Base-by-base conservation (phyloP, 2,329 filamentous ascomycete species). In the Aureobasidium sp. region DNA sequence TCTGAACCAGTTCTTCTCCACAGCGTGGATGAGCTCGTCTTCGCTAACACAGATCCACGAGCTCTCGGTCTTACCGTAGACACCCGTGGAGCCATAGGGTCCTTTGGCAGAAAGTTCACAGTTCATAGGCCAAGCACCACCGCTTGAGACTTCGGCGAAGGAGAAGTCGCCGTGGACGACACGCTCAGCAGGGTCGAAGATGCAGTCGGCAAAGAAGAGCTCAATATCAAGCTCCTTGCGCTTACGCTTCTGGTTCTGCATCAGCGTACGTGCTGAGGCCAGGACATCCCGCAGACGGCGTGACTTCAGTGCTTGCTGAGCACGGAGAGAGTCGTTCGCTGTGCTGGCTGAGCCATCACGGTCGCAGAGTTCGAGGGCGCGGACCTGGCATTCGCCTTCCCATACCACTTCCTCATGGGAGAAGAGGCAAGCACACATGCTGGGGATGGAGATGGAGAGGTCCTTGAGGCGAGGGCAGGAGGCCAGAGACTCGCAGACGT, bases 131-230 rank as follows among this genome's bases (percentile, higher is more conserved):
- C 78, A 81, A 9, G 69, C 62, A 15, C 77, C 76, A 20, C 71
- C 67, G 1, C 75, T 76, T 1, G 71, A 68, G 10, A 79, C 67
- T 64, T 78, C 73, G 1, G 77, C 74, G 15, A 78, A 67, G 27
- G 76, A 71, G 65, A 81, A 80, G 62, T 80, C 78, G 53, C 78
- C 79, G 59, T 81, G 79, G 12, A 81, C 79, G 13, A 77, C 68
- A 17, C 70, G 67, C 64, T 75, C 74, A 51, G 74, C 74, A 0
- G 78, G 78, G 63, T 80, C 77, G 68, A 81, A 81, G 66, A 81
- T 81, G 70, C 75, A 78, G 63, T 79, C 78, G 2, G 77, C 77
- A 67, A 80, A 81, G 74, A 81, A 81, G 32, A 81, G 69, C 66
- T 81, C 78, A 51, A 80, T 72, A 61, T 74, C 75, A 1, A 81